Conservation (phyloP, 352 stramenopile genomes). For the Aphanomyces stellatus region DNA sequence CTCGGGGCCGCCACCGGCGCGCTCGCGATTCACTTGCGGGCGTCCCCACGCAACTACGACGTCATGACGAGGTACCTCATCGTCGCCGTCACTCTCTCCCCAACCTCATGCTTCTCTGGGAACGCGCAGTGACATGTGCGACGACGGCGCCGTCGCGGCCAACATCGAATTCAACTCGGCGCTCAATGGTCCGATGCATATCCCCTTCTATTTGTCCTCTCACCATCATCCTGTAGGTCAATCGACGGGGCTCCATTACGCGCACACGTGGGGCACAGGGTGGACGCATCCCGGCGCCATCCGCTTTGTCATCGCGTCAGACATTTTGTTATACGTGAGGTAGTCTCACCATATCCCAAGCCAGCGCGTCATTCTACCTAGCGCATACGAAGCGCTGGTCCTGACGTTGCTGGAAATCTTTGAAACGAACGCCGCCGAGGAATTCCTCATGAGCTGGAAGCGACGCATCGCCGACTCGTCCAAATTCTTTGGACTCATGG, state of each 20-base stretch:
- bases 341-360: not conserved
- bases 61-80: conserved; percentile 2
- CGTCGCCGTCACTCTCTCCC: not conserved
- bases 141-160: conserved; percentile 4
- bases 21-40: not conserved
- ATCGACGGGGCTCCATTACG: not conserved
- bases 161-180: conserved; percentile 12
- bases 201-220: not conserved
- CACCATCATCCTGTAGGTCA: not conserved
- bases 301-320: conserved; percentile 6
- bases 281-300: not conserved
- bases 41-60: not conserved
- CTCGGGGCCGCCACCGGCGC: not conserved
- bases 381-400: conserved; percentile 1
- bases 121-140: conserved; percentile 7
- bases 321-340: conserved; percentile 9
- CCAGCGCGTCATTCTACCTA: not conserved
- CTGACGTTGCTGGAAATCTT: conserved; percentile 8
- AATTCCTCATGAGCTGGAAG: conserved; percentile 11
- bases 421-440: not conserved
- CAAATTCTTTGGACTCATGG: conserved; percentile 2
- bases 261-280: conserved; percentile 5
- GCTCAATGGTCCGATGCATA: not conserved
- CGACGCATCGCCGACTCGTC: conserved; percentile 6
- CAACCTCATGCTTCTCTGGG: not conserved